phyloP scores from a whole-genome alignment of 176 grass and related monocot species.

The Aegilops bicornis region DNA sequence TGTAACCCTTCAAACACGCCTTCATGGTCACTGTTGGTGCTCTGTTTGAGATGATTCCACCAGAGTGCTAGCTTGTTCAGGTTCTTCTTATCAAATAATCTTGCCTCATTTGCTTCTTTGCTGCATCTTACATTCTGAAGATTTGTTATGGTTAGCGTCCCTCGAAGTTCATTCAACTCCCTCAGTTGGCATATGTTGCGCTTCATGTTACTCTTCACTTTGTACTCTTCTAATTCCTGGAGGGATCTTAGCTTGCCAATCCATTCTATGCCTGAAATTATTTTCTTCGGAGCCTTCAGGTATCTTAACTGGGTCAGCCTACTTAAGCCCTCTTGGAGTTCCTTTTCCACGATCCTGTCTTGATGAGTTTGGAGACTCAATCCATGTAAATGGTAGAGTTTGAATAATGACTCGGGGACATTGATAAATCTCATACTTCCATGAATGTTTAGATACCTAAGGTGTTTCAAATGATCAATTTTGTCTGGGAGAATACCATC shows the following conservation, averaged over 20 bases:
- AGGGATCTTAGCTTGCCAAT: conserved; percentile 33
- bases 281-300: neutral
- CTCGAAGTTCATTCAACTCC: conserved; percentile 28
- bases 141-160: conserved; percentile 30
- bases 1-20: too few species aligned
- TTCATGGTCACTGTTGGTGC: too few species aligned
- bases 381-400: conserved; percentile 40
- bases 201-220: neutral
- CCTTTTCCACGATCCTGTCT: neutral
- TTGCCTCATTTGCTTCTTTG: conserved; percentile 11
- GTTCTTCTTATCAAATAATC: conserved; percentile 27
- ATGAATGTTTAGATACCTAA: conserved; percentile 45
- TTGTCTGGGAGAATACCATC: conserved; percentile 17
- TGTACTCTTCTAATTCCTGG: conserved; percentile 9
- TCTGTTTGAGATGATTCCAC: too few species aligned
- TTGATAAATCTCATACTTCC: neutral
- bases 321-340: conserved; percentile 17
- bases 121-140: conserved; percentile 14
- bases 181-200: conserved; percentile 18
- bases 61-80: conserved; percentile 11
- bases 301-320: conserved; percentile 40
- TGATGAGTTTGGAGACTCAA: neutral
- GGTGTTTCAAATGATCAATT: conserved; percentile 28
- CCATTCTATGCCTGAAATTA: neutral
- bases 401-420: conserved; percentile 34